A percentile compares a stretch with the other conserved stretches of the same genome.
phyloP scores from a whole-genome alignment of 2,329 filamentous ascomycete species.

The Coniella lustricola region DNA sequence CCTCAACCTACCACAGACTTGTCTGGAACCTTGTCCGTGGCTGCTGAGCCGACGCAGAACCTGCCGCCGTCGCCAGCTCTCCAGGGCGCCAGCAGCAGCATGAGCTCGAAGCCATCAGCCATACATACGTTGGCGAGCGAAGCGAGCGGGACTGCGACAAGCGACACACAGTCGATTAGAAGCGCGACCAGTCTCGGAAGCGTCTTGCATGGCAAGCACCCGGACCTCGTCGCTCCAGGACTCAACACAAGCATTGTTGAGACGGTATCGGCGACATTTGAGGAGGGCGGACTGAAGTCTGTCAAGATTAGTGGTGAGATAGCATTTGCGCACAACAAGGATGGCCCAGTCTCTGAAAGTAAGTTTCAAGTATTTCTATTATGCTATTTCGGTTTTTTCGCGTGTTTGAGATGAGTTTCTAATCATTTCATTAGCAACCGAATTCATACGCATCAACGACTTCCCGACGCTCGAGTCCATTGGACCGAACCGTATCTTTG shows the following conservation, averaged over 20 bases:
- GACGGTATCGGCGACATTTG: slow-evolving; percentile 79
- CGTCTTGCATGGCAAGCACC: slow-evolving; percentile 65
- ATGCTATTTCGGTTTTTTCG: slow-evolving; percentile 12
- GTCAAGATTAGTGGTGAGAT: slow-evolving; percentile 80
- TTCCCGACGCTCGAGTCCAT: slow-evolving; percentile 85
- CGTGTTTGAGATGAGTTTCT: neutral
- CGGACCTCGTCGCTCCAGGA: slow-evolving; percentile 71
- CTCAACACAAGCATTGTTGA: slow-evolving; percentile 87
- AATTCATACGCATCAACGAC: slow-evolving; percentile 79
- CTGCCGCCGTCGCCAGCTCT: slow-evolving; percentile 31
- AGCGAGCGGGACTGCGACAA: slow-evolving; percentile 49
- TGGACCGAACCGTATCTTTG: slow-evolving; percentile 86
- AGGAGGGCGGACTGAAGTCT: slow-evolving; percentile 62
- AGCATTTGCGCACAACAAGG: slow-evolving; percentile 70
- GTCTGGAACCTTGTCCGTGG: slow-evolving; percentile 15
- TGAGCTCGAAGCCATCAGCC: slow-evolving; percentile 36
- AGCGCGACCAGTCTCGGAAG: slow-evolving; percentile 76
- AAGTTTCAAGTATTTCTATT: slow-evolving; percentile 28
- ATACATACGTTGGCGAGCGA: slow-evolving; percentile 56
- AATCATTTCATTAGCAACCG: slow-evolving; percentile 33
- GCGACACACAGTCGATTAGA: slow-evolving; percentile 85
- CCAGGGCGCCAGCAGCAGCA: slow-evolving; percentile 24
- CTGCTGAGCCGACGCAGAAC: slow-evolving; percentile 16
- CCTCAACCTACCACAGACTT: neutral
- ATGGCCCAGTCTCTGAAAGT: slow-evolving; percentile 42